phyloP scores from a whole-genome alignment of 768 basidiomycete species.

The Russula foetens region DNA sequence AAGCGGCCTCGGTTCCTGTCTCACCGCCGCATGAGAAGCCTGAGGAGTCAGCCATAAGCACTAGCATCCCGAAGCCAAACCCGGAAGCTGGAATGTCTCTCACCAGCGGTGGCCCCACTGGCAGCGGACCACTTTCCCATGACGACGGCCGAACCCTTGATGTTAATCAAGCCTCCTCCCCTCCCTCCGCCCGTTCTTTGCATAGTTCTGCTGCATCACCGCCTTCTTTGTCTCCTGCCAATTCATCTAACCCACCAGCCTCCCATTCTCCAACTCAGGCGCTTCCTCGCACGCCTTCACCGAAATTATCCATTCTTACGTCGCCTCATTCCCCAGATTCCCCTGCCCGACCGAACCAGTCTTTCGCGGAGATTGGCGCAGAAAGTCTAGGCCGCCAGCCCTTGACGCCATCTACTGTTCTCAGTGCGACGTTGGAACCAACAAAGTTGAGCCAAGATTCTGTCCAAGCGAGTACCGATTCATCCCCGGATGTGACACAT shows the following conservation, averaged over 20 bases:
- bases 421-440: neutral
- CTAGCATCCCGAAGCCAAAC: neutral
- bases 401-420: neutral
- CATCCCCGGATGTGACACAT: slow-evolving; percentile 22
- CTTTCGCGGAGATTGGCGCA: slow-evolving; percentile 6
- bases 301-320: slow-evolving; percentile 26
- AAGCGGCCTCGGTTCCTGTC: neutral
- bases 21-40: neutral
- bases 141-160: neutral
- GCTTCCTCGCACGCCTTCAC: slow-evolving; percentile 12
- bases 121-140: neutral
- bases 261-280: neutral
- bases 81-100: neutral
- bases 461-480: slow-evolving; percentile 11
- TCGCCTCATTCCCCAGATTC: slow-evolving; percentile 33
- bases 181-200: neutral
- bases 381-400: neutral
- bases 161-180: neutral
- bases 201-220: slow-evolving; percentile 13
- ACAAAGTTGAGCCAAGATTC: slow-evolving; percentile 16
- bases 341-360: slow-evolving; percentile 2
- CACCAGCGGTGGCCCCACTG: neutral
- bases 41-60: neutral
- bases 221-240: slow-evolving; percentile 10
- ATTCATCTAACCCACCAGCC: slow-evolving; percentile 6